phyloP scores from a whole-genome alignment of 2,329 filamentous ascomycete species.

The Apiospora saccharicola region DNA sequence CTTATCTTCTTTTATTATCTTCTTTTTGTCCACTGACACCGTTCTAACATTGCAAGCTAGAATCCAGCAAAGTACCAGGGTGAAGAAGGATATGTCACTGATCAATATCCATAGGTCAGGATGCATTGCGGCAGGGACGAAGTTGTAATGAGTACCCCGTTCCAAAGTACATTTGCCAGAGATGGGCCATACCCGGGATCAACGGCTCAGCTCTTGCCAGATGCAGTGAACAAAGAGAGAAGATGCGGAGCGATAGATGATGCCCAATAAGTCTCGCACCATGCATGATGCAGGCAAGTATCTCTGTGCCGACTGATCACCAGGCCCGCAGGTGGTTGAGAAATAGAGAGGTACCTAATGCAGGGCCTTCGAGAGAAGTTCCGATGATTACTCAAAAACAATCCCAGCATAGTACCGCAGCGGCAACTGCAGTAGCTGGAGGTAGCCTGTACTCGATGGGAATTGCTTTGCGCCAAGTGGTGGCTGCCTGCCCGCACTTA shows the following conservation, averaged over 20 bases:
- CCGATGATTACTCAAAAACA: no score
- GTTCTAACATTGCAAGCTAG: not conserved
- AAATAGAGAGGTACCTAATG: not conserved
- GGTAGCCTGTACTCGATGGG: not conserved
- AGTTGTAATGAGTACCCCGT: not conserved
- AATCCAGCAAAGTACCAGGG: not conserved
- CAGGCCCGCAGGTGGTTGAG: not conserved
- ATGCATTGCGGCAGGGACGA: not conserved
- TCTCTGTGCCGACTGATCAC: constrained; percentile 11
- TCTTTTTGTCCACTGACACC: not conserved
- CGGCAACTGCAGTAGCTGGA: not conserved
- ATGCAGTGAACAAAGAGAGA: not conserved
- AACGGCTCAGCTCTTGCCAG: not conserved
- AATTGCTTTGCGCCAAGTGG: not conserved
- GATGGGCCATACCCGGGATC: not conserved
- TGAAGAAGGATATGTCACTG: not conserved
- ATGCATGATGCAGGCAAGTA: constrained; percentile 1
- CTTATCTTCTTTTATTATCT: not conserved
- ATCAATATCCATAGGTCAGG: not conserved
- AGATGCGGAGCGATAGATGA: not conserved
- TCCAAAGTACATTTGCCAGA: not conserved
- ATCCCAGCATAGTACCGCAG: no score
- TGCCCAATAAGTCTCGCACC: not conserved
- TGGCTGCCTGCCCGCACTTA: constrained; percentile 1
- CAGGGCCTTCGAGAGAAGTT: not conserved